Evolutionary conservation across 1,139 yeast genomes (phyloP).

Genomic region (Pneumocystis murina): DNA sequence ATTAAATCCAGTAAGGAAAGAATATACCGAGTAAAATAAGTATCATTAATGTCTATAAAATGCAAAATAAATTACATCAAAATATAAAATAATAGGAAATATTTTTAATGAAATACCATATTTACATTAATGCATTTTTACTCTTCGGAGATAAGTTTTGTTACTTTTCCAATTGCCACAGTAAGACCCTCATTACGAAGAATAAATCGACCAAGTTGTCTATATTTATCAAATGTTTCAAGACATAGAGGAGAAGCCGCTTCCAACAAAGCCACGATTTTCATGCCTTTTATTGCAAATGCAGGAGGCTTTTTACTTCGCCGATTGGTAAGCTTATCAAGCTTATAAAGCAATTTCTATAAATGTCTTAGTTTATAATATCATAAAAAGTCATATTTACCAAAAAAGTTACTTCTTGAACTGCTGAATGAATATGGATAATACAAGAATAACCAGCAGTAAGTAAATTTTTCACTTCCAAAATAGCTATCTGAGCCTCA

Average conservation of each 20-base stretch:
- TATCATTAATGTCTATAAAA: neutral
- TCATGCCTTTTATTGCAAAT: slow-evolving; percentile 98
- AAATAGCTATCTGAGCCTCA: slow-evolving; percentile 94
- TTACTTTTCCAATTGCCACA: slow-evolving; percentile 92
- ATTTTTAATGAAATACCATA: neutral
- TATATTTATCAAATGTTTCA: slow-evolving; percentile 81
- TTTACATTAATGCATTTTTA: neutral
- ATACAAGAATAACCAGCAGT: slow-evolving; percentile 95
- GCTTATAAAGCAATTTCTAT: slow-evolving; percentile 59
- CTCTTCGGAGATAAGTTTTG: slow-evolving; percentile 24
- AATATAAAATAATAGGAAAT: neutral
- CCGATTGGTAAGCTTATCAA: slow-evolving; percentile 80
- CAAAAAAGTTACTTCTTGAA: slow-evolving; percentile 74
- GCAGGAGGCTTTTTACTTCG: slow-evolving; percentile 95
- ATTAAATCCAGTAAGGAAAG: neutral
- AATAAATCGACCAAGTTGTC: slow-evolving; percentile 94
- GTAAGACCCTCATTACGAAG: slow-evolving; percentile 97
- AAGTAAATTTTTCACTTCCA: slow-evolving; percentile 82
- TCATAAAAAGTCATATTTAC: slow-evolving; percentile 21
- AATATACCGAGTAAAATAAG: neutral
- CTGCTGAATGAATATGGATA: slow-evolving; percentile 97
- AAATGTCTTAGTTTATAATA: neutral
- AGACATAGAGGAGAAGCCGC: slow-evolving; percentile 55
- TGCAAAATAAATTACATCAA: neutral
- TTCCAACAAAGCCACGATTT: slow-evolving; percentile 83